phyloP scores from a whole-genome alignment of 441 rosid species.

The Erysimum pusillum region DNA sequence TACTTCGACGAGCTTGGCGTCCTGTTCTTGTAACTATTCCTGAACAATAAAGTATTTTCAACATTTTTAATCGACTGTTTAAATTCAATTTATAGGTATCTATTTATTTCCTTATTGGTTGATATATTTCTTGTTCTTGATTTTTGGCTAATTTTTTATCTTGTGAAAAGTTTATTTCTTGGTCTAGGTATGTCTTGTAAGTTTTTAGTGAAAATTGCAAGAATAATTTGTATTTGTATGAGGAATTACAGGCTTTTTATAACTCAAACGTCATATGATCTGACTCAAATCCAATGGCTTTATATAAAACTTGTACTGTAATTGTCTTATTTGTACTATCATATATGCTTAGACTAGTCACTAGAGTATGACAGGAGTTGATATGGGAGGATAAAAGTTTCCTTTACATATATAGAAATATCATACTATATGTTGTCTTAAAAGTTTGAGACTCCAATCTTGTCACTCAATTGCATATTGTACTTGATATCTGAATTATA shows the following conservation, averaged over 20 bases:
- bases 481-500: no score
- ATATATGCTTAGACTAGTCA: neutral
- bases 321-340: neutral
- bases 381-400: no score
- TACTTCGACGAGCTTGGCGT: conserved; percentile 86
- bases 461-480: no score
- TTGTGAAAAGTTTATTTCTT: no score
- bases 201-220: neutral
- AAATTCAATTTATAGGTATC: neutral
- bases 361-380: no score
- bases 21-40: conserved; percentile 85
- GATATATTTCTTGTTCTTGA: no score
- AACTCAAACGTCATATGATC: neutral
- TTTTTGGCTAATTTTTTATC: no score
- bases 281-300: neutral
- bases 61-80: neutral
- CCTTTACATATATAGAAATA: no score
- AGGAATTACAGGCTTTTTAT: neutral
- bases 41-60: conserved; percentile 51
- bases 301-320: neutral
- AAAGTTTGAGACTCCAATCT: no score
- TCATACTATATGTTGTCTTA: no score
- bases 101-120: neutral
- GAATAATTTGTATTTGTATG: neutral
- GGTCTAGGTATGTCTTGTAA: neutral